A percentile compares a stretch with the other conserved stretches of the same genome.
phyloP scores from a whole-genome alignment of 257 asterid species.

The Datura wrightii region DNA sequence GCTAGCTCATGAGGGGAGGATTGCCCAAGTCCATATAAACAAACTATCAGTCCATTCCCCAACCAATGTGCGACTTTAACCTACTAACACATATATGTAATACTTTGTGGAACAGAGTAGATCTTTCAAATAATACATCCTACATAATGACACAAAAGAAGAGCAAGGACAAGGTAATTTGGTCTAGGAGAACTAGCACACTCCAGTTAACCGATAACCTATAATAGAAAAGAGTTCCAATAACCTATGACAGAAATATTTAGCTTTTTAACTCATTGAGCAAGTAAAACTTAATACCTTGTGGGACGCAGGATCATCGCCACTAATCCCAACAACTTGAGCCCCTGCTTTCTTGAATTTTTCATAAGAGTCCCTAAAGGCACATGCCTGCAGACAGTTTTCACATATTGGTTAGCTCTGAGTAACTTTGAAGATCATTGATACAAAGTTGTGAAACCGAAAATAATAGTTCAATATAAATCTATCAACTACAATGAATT shows the following conservation, averaged over 20 bases:
- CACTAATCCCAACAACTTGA: conserved; percentile 89
- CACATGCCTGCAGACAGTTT: conserved; percentile 76
- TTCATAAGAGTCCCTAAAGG: conserved; percentile 96
- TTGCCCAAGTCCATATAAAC: too few species aligned
- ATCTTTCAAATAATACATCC: neutral
- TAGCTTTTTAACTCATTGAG: neutral
- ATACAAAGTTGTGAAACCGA: neutral
- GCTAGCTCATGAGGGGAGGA: too few species aligned
- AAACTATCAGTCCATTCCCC: too few species aligned
- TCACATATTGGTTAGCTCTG: conserved; percentile 4
- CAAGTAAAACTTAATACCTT: conserved; percentile 57
- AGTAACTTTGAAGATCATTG: neutral
- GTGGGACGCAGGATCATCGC: conserved; percentile 80
- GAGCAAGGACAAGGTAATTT: neutral
- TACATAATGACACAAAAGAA: neutral
- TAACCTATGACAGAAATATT: neutral
- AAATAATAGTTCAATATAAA: neutral
- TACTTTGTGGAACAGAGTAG: neutral
- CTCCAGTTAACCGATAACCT: neutral
- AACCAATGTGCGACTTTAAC: too few species aligned
- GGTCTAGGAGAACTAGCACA: conserved; percentile 19
- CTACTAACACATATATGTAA: too few species aligned
- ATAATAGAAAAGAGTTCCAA: neutral
- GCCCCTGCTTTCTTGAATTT: conserved; percentile 99
- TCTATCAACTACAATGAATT: conserved; percentile 9